Evolutionary conservation across 2,329 filamentous ascomycete species (phyloP).

Genomic region (Paracorniculantispora psalliotae): DNA sequence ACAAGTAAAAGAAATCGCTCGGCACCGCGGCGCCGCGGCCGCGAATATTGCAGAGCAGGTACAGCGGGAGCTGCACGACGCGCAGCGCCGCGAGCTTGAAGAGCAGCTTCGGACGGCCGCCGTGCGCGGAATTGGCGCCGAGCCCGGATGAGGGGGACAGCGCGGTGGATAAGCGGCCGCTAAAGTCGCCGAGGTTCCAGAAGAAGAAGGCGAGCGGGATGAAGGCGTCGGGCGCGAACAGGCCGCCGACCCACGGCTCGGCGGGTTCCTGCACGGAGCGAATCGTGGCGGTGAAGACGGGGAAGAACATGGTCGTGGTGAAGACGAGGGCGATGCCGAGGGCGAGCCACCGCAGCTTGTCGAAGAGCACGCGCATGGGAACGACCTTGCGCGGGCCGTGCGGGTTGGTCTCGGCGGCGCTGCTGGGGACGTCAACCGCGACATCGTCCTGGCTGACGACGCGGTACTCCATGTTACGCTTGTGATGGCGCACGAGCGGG

Average conservation of each 20-base stretch:
- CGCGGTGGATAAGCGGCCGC: conserved; percentile 66
- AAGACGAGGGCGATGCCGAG: conserved; percentile 78
- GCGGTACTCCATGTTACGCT: conserved; percentile 46
- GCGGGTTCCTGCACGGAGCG: conserved; percentile 33
- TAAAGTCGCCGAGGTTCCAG: conserved; percentile 87
- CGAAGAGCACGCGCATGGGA: conserved; percentile 60
- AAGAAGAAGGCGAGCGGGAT: conserved; percentile 86
- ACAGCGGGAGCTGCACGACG: conserved; percentile 72
- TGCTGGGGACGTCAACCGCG: conserved; percentile 37
- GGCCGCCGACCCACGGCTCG: conserved; percentile 35
- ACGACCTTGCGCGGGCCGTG: conserved; percentile 45
- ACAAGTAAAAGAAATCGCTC: conserved; percentile 84
- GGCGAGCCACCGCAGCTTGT: conserved; percentile 74
- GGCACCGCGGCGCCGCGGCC: conserved; percentile 67
- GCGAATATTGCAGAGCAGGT: conserved; percentile 82
- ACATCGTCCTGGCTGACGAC: conserved; percentile 27
- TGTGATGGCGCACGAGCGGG: conserved; percentile 61
- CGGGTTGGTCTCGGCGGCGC: conserved; percentile 49
- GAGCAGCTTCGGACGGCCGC: conserved; percentile 57
- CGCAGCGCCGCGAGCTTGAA: conserved; percentile 64
- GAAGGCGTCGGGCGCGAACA: conserved; percentile 72
- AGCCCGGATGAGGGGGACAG: conserved; percentile 50
- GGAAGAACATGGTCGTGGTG: conserved; percentile 85
- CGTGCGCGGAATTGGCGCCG: neutral
- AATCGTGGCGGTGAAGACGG: conserved; percentile 76